Base-by-base conservation (phyloP, 306 rosid genomes). In the Cicer cuneatum region DNA sequence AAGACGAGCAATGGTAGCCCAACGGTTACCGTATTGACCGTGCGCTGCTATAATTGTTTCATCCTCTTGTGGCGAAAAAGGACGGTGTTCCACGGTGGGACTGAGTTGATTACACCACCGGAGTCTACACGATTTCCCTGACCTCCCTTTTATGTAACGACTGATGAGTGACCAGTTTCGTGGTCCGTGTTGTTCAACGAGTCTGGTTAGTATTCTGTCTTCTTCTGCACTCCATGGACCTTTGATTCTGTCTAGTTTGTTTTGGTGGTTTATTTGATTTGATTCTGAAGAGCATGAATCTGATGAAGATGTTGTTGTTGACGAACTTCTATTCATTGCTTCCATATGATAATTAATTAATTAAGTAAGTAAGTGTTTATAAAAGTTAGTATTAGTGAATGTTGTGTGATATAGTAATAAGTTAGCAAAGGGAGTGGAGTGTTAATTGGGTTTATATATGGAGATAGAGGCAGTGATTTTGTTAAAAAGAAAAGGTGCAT, bases 191-290 rank as follows among this genome's bases (percentile, higher is more conserved):
- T 86, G 82, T 1, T 92, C 93, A 1, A 95, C 99, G 4, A 95
- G 96, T 0, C 88, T 86, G 62, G 92, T 95, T 12, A 95, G 69
- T 46, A 95, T 77, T 74, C 86, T 85, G 81, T 95, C 99, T 82
- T 95, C 98, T 77, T 95, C 92, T 0, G 98, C 94, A 69, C 98
- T 95, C 99, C 99, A 95, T 0, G 99, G 99, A 29, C 98, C 99
- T 75, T 92, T 95, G 81, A 92, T 89, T 21, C 88, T 81, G 53
- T 90, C 88, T 0, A 81, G 73, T 4, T 47, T 83, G 75, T 62
- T 54, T 3, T 56, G 56, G 33, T 56, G 56, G 33, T 70, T 81
- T 10, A 54, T 45, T 0, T 21, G 69, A 3, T 45, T 68, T 16
- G 94, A 88, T 12, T 87, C 95, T 0, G 95, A 87, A 5, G 96